These are phyloP conservation scores for Pleurotus citrinopileatus DNA, from an alignment of 768 basidiomycete species.

Conservation along the genomic window DNA sequence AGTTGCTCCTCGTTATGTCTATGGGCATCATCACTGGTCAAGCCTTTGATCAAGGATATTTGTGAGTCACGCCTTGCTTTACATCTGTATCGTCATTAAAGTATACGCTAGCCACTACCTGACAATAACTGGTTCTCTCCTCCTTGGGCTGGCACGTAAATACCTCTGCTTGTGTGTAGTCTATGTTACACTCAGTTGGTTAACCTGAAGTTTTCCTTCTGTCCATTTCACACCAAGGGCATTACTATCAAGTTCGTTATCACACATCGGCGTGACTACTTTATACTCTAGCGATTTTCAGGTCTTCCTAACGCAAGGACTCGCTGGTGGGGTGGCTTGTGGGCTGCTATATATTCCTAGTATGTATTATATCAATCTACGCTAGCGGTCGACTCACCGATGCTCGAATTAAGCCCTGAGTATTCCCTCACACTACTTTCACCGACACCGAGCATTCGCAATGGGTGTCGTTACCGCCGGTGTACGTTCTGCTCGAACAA, in stretches of 20 bases:
- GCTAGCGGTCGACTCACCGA: background rate
- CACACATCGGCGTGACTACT: background rate
- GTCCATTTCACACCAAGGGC: constrained; percentile 24
- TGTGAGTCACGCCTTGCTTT: constrained; percentile 14
- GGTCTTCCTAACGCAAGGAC: constrained; percentile 46
- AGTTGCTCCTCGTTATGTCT: constrained; percentile 21
- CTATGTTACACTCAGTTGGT: background rate
- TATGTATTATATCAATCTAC: background rate
- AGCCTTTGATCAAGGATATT: constrained; percentile 25
- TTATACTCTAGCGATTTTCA: constrained; percentile 14
- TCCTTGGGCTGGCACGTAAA: constrained; percentile 14
- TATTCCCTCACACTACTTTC: constrained; percentile 49
- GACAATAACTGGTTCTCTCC: constrained; percentile 24
- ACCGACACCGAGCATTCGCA: constrained; percentile 40
- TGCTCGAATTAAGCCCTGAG: constrained; percentile 23
- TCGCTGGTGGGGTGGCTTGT: constrained; percentile 43
- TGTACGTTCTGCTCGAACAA: constrained; percentile 21
- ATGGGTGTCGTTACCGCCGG: constrained; percentile 51
- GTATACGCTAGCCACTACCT: constrained; percentile 20
- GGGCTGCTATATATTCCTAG: constrained; percentile 47
- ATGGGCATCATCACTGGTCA: constrained; percentile 22
- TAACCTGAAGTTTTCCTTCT: constrained; percentile 27
- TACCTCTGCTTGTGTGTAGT: background rate
- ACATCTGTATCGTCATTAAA: background rate
- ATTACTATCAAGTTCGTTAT: constrained; percentile 27